Conservation (phyloP, 2,329 filamentous ascomycete species). For the Parastagonospora nodorum region DNA sequence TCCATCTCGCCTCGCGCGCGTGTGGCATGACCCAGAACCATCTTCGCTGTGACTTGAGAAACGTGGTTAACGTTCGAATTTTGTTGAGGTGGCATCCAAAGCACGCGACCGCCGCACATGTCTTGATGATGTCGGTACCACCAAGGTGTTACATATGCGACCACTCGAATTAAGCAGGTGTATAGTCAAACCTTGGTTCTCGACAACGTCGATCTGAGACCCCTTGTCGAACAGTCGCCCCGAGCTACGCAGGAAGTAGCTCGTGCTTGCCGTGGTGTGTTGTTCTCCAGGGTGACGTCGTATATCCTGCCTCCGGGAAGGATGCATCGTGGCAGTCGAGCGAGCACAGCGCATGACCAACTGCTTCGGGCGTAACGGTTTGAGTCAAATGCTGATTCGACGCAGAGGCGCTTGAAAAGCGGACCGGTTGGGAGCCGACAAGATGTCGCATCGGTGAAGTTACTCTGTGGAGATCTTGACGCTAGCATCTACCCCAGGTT, state of each 20-base stretch:
- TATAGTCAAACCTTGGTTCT: not conserved
- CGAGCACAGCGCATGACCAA: slow-evolving; percentile 17
- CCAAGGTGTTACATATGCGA: not conserved
- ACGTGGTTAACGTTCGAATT: not conserved
- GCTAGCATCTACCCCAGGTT: slow-evolving; percentile 3
- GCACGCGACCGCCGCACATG: not conserved
- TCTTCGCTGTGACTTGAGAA: not conserved
- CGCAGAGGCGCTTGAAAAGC: not conserved
- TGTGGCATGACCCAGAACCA: no score
- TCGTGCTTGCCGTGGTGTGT: not conserved
- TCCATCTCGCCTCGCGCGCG: no score
- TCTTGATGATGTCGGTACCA: not conserved
- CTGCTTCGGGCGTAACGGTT: not conserved
- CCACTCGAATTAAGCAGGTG: not conserved
- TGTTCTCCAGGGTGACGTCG: slow-evolving; percentile 4
- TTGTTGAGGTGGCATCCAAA: not conserved
- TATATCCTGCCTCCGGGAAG: slow-evolving; percentile 8
- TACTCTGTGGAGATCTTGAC: not conserved
- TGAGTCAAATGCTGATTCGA: not conserved
- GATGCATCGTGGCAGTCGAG: slow-evolving; percentile 14
- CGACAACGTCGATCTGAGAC: not conserved
- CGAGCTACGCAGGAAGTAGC: not conserved
- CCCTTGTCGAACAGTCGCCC: not conserved
- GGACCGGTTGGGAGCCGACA: not conserved
- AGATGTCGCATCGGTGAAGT: not conserved